Percentiles rank a stretch among this genome's conserved stretches.
Evolutionary conservation across 2,329 filamentous ascomycete genomes (phyloP).

Genomic region (Fusarium musae): DNA sequence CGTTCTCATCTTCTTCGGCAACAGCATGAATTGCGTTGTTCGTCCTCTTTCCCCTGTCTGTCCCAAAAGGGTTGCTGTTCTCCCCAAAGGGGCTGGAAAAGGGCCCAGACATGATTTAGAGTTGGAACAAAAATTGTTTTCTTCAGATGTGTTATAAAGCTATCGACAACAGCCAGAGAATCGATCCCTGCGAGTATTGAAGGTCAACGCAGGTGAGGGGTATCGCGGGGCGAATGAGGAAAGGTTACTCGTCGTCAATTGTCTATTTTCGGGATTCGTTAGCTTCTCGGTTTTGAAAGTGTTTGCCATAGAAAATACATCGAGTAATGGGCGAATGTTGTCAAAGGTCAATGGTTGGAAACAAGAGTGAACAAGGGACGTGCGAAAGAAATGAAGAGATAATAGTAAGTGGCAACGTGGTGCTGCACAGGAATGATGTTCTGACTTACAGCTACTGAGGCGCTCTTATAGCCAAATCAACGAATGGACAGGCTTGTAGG

Average conservation of each 20-base stretch:
- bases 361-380: background rate
- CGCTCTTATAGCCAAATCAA: conserved; percentile 16
- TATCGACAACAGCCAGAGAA: conserved; percentile 18
- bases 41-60: conserved; percentile 35
- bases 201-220: conserved; percentile 77
- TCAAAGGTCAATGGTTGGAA: background rate
- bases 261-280: conserved; percentile 71
- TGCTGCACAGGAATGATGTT: conserved; percentile 6
- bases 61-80: conserved; percentile 55
- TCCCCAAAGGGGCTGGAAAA: conserved; percentile 79
- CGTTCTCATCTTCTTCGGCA: conserved; percentile 86
- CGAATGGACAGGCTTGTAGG: conserved; percentile 20
- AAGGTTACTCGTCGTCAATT: conserved; percentile 68
- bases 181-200: conserved; percentile 67
- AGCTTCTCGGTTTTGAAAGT: conserved; percentile 59
- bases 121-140: background rate
- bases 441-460: conserved; percentile 38
- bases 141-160: background rate
- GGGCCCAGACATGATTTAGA: conserved; percentile 73
- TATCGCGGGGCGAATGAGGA: conserved; percentile 69
- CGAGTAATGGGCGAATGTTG: background rate
- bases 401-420: conserved; percentile 11
- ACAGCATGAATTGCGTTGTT: conserved; percentile 61
- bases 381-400: background rate
- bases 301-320: conserved; percentile 39